A percentile compares a stretch with the other conserved stretches of the same genome.
These are phyloP conservation scores for Tulasnella sp. DNA, from an alignment of 768 basidiomycete species.

Conservation along the genomic window DNA sequence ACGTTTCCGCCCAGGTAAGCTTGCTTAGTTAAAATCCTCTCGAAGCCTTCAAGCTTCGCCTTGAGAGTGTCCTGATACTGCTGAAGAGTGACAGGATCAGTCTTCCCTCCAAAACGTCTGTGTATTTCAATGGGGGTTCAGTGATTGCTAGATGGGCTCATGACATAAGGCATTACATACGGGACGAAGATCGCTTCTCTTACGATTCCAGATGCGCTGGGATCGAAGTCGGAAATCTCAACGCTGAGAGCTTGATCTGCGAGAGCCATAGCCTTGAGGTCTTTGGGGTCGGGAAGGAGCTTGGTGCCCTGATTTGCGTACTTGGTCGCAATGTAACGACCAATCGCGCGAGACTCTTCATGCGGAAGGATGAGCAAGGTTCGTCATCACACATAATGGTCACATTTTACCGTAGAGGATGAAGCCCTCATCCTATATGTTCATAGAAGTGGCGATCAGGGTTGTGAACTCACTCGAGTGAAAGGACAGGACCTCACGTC, in stretches of 20 bases:
- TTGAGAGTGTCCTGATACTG: conserved; percentile 25
- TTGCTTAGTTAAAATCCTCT: conserved; percentile 44
- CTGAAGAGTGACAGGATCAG: not conserved
- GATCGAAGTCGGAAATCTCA: conserved; percentile 45
- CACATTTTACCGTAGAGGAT: conserved; percentile 32
- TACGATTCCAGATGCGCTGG: conserved; percentile 14
- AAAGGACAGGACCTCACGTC: not conserved
- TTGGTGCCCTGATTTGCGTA: conserved; percentile 39
- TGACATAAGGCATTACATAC: conserved; percentile 1
- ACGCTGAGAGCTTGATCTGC: conserved; percentile 42
- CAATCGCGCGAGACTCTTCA: conserved; percentile 48
- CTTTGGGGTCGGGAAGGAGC: conserved; percentile 38
- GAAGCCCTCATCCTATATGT: not conserved
- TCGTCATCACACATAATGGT: not conserved
- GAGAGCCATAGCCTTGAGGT: conserved; percentile 32
- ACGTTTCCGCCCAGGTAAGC: conserved; percentile 40
- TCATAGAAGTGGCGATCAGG: not conserved
- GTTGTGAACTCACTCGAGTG: too few relatives aligned
- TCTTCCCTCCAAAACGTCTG: too few relatives aligned
- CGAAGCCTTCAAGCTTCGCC: conserved; percentile 44
- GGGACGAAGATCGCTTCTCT: conserved; percentile 19
- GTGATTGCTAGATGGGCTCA: not conserved
- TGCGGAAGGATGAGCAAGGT: not conserved
- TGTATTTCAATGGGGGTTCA: too few relatives aligned
- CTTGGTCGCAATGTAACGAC: conserved; percentile 47